Percentiles rank a stretch among this genome's conserved stretches.
These are phyloP conservation scores for Dactylellina leptospora DNA, from an alignment of 2,329 filamentous ascomycete species.

Conservation along the genomic window DNA sequence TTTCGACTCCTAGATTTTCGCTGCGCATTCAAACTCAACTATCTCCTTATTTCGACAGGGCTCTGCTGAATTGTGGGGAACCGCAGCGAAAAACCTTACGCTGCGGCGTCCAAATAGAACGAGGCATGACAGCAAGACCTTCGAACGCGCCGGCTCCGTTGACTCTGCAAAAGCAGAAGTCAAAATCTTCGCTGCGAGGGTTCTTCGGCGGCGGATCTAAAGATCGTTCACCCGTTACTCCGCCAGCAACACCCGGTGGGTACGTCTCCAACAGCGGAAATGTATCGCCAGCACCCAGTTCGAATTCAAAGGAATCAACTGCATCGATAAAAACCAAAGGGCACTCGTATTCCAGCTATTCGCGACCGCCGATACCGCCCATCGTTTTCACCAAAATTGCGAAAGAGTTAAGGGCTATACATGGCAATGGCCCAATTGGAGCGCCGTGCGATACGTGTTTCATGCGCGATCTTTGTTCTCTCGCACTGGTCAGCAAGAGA, in stretches of 20 bases:
- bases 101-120: slow-evolving; percentile 10
- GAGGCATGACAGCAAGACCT: slow-evolving; percentile 42
- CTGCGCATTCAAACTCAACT: slow-evolving; percentile 4
- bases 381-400: slow-evolving; percentile 41
- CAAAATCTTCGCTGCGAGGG: slow-evolving; percentile 41
- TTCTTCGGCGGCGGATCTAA: slow-evolving; percentile 37
- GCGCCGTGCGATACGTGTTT: slow-evolving; percentile 52
- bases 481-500: slow-evolving; percentile 40
- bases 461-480: slow-evolving; percentile 51
- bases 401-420: slow-evolving; percentile 40
- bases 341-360: slow-evolving; percentile 33
- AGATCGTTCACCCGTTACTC: slow-evolving; percentile 34
- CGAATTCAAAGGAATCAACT: slow-evolving; percentile 45
- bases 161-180: slow-evolving; percentile 45
- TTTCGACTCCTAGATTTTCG: slow-evolving; percentile 13
- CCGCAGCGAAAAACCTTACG: not conserved
- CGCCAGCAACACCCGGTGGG: slow-evolving; percentile 29
- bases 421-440: slow-evolving; percentile 31
- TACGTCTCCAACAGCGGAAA: slow-evolving; percentile 22
- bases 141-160: slow-evolving; percentile 43
- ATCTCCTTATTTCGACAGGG: slow-evolving; percentile 46
- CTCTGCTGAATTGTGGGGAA: slow-evolving; percentile 45
- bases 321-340: slow-evolving; percentile 22
- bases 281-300: slow-evolving; percentile 36
- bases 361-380: slow-evolving; percentile 26